Evolutionary conservation across 306 rosid genomes (phyloP), one percentile per base, ranked within the genome.

Genomic region (Hippophae gyantsensis): DNA sequence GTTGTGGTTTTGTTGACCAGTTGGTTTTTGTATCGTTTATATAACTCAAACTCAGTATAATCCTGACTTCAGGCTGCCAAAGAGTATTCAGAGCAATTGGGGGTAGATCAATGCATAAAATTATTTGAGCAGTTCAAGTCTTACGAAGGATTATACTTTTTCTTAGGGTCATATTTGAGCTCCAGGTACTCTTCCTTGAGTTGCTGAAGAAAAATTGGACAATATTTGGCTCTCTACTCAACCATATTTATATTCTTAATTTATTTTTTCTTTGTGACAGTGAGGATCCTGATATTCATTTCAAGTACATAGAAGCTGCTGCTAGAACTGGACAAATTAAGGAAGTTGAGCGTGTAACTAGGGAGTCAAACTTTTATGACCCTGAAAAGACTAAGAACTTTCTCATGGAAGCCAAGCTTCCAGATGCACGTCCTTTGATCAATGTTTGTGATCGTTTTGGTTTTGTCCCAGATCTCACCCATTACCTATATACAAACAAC

Each of bases 261-360:
- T 55, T 69, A 7, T 38, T 14, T 48, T 9, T 61, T 61, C 52
- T 42, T 66, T 53, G 79, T 73, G 71, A 60, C 84, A 93, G 99
- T 74, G 99, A 93, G 99, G 99, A 93, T 79, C 99, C 99, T 26
- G 99, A 88, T 67, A 86, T 93, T 64, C 99, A 93, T 79, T 93
- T 88, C 63, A 93, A 93, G 94, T 93, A 93, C 84, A 88, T 93
- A 49, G 99, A 93, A 67, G 83, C 99, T 12, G 99, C 99, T 69
- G 97, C 99, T 42, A 93, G 86, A 81, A 93, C 97, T 71, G 99
- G 99, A 60, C 99, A 93, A 70, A 93, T 93, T 74, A 93, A 93
- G 84, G 99, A 93, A 76, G 99, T 93, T 7, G 99, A 93, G 69
- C 99, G 99, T 64, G 97, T 93, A 61, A 93, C 99, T 44, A 76